Evolutionary conservation across 2,329 filamentous ascomycete species (phyloP).

Genomic region (Rasamsonia emersonii): DNA sequence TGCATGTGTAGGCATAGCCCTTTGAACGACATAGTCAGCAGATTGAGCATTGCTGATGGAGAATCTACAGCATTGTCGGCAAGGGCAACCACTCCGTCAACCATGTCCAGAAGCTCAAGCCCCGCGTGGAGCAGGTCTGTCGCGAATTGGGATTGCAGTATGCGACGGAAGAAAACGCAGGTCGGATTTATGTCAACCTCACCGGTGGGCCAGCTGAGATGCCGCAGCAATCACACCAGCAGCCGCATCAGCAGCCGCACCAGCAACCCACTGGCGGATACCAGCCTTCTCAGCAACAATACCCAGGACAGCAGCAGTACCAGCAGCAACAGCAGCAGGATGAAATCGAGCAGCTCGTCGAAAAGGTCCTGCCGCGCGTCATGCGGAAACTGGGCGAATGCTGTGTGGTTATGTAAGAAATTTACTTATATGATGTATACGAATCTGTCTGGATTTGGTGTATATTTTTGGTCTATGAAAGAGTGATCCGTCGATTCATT

Average conservation of each 20-base stretch:
- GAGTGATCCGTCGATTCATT: too few relatives aligned
- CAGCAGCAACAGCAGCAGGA: slow-evolving; percentile 46
- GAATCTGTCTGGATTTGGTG: too few relatives aligned
- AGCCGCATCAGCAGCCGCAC: slow-evolving; percentile 31
- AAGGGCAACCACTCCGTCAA: slow-evolving; percentile 80
- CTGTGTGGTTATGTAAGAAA: slow-evolving; percentile 63
- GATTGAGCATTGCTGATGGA: not conserved
- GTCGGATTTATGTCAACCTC: slow-evolving; percentile 80
- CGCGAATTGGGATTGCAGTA: slow-evolving; percentile 74
- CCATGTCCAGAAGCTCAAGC: slow-evolving; percentile 90
- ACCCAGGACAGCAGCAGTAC: slow-evolving; percentile 33
- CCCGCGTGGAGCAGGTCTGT: slow-evolving; percentile 83
- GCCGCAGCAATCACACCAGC: slow-evolving; percentile 39
- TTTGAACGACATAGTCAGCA: not conserved
- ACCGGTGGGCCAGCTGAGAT: slow-evolving; percentile 57
- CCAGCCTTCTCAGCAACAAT: slow-evolving; percentile 27
- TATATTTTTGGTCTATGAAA: too few relatives aligned
- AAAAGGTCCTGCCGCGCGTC: slow-evolving; percentile 52
- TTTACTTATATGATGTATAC: too few relatives aligned
- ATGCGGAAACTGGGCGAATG: slow-evolving; percentile 59
- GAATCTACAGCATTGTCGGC: slow-evolving; percentile 67
- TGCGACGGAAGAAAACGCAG: slow-evolving; percentile 78
- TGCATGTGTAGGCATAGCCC: slow-evolving; percentile 59
- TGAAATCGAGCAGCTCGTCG: slow-evolving; percentile 51
- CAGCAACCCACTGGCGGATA: slow-evolving; percentile 21